Conservation (phyloP, 352 stramenopile species). For the Peronospora farinosa region DNA sequence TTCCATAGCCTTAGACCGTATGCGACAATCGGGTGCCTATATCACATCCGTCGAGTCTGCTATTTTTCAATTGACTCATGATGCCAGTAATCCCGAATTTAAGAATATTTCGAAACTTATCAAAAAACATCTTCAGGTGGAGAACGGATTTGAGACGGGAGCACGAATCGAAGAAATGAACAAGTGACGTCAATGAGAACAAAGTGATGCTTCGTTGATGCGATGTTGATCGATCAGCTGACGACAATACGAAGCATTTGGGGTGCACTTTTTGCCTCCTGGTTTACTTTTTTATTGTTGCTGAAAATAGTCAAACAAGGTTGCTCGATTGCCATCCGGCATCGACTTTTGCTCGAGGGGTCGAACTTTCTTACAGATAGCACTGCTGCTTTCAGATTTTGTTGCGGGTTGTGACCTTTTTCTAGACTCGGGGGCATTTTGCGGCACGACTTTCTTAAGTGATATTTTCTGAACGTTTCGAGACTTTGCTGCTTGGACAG, state of each 20-base stretch:
- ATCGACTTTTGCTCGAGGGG: conserved; percentile 9
- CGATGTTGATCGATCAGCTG: conserved; percentile 6
- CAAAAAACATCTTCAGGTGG: conserved; percentile 83
- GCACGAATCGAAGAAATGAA: conserved; percentile 11
- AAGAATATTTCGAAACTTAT: conserved; percentile 91
- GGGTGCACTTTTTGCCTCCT: conserved; percentile 3
- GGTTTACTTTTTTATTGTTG: conserved; percentile 14
- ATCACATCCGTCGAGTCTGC: conserved; percentile 94
- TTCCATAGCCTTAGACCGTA: conserved; percentile 88
- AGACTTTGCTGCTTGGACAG: conserved; percentile 3
- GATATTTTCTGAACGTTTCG: conserved; percentile 1
- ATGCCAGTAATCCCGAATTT: conserved; percentile 91
- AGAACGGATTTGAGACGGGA: conserved; percentile 50
- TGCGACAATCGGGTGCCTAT: conserved; percentile 91
- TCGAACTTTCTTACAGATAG: conserved; percentile 6
- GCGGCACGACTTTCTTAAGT: conserved; percentile 5
- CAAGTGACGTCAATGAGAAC: background rate
- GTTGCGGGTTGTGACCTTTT: conserved; percentile 18
- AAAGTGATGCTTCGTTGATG: background rate
- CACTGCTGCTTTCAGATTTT: conserved; percentile 13
- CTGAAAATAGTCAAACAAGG: conserved; percentile 47
- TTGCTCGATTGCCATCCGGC: conserved; percentile 15
- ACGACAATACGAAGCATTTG: conserved; percentile 17
- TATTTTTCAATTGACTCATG: conserved; percentile 92
- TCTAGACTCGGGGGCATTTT: conserved; percentile 18